Base-by-base conservation (phyloP, 164 flowering plant genomes). In the Euptelea pleiosperma region DNA sequence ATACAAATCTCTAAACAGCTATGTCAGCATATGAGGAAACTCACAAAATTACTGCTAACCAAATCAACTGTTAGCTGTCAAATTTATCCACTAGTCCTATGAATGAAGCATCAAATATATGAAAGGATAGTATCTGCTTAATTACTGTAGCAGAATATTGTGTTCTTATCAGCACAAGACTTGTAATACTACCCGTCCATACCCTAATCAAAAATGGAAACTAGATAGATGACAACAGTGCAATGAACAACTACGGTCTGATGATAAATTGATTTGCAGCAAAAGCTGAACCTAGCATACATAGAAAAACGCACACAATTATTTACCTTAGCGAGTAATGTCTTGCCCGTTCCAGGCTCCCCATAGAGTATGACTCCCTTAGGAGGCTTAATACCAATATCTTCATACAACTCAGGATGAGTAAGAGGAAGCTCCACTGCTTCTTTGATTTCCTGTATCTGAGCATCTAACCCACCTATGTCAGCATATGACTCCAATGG, bases 271-370 rank as follows among this genome's bases (percentile, higher is more conserved):
- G 44, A 41, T 1, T 41, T n/a, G 18, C 22, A 37, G 6, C 9
- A 7, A 43, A 1, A 24, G 6, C 0, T 49, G 7, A 45, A 35
- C 25, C 41, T 19, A 44, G 28, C 4, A 33, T 16, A 36, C 28
- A 8, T 24, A 61, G 33, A 34, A 30, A 51, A n/a, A n/a, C n/a
- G n/a, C n/a, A 22, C 21, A 24, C 12, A 19, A 35, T 3, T 6
- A 26, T 41, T 60, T 37, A 86, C 96, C 96, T 89, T 89, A 15
- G 95, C 95, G 54, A 90, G 87, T 74, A 90, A 69, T 14, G 97
- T 90, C 70, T 90, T 90, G 19, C 97, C 97, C 1, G 97, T 90
- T 44, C 97, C 97, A 41, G 94, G 97, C 49, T 82, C 90, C 29
- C 97, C 97, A 63, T 89, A 89, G 36, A 89, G 79, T 53, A 90